Evolutionary conservation across 2,329 filamentous ascomycete species (phyloP), one percentile per base, ranked within the genome.

Genomic region (Neonectria magnoliae): DNA sequence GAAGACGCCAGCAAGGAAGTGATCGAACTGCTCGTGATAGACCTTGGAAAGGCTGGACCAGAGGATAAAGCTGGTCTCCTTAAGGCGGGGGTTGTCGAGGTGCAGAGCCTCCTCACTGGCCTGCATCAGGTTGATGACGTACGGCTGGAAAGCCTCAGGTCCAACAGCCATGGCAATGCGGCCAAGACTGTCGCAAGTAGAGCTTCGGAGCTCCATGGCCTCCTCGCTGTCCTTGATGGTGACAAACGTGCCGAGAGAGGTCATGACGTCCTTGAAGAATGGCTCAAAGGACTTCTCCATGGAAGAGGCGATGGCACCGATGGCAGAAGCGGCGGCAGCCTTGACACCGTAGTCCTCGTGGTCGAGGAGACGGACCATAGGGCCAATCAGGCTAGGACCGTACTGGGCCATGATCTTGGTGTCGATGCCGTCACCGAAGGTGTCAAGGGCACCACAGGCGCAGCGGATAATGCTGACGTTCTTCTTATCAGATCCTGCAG

Each of bases 1-100:
- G 78, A 95, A 91, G 55, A 93, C 92, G 55, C 91, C 92, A 0
- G 87, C 84, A 7, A 96, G 86, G 82, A 93, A 96, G 63, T 92
- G 90, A 61, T 89, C 88, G 67, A 97, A 95, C 59, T 94, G 86
- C 75, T 93, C 91, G 74, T 91, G 90, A 80, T 98, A 98, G 10
- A 98, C 93, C 83, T 97, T 97, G 67, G 95, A 92, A 77, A 99
- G 90, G 44, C 93, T 93, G 70, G 93, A 94, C 95, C 96, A 99
- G 59, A 99, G 87, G 67, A 98, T 97, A 82, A 97, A 99, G 78
- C 93, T 97, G 67, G 94, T 98, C 84, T 99, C 96, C 80, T 94
- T 93, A 56, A 98, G 89, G 62, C 94, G 89, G 45, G 94, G 92
- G 81, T 98, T 94, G 73, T 93, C 94, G 3, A 99, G 89, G 72